A percentile compares a stretch with the other conserved stretches of the same genome.
Evolutionary conservation across 2,329 filamentous ascomycete genomes (phyloP).

Genomic region (Dactylella cylindrospora): DNA sequence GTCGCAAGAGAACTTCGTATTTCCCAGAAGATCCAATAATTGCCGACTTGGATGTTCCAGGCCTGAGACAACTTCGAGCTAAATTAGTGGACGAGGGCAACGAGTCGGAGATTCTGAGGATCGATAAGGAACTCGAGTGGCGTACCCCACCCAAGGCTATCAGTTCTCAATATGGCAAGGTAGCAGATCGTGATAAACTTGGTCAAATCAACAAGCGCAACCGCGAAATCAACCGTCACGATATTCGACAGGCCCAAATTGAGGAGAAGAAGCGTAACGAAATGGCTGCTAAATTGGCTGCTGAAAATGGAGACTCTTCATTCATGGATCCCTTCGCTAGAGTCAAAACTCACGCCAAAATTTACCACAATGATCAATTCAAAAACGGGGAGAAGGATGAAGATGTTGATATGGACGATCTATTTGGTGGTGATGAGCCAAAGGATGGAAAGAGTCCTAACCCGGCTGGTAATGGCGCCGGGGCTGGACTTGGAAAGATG

Average conservation of each 20-base stretch:
- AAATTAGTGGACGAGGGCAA: conserved; percentile 69
- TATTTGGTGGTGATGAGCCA: conserved; percentile 54
- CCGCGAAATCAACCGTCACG: conserved; percentile 78
- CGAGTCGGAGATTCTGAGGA: conserved; percentile 50
- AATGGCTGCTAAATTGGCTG: conserved; percentile 65
- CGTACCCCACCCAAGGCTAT: conserved; percentile 57
- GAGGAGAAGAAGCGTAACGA: conserved; percentile 71
- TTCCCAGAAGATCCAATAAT: conserved; percentile 31
- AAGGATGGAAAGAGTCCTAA: conserved; percentile 58
- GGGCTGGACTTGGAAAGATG: conserved; percentile 55
- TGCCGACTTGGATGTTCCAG: conserved; percentile 52
- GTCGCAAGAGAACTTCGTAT: conserved; percentile 50
- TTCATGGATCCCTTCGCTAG: conserved; percentile 59
- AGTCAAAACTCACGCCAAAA: conserved; percentile 67
- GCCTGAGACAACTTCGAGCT: conserved; percentile 56
- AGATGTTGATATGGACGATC: conserved; percentile 55
- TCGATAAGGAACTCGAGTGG: conserved; percentile 64
- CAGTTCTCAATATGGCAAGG: conserved; percentile 53
- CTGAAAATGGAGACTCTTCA: conserved; percentile 61
- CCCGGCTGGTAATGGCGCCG: conserved; percentile 54
- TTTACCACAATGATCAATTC: conserved; percentile 60
- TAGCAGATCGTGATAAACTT: conserved; percentile 74
- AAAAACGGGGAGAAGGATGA: conserved; percentile 50
- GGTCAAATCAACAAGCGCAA: conserved; percentile 82
- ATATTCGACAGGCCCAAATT: conserved; percentile 85